Evolutionary conservation across 2,329 filamentous ascomycete species (phyloP), one percentile per base, ranked within the genome.

Genomic region (Lasiodiplodia theobromae): DNA sequence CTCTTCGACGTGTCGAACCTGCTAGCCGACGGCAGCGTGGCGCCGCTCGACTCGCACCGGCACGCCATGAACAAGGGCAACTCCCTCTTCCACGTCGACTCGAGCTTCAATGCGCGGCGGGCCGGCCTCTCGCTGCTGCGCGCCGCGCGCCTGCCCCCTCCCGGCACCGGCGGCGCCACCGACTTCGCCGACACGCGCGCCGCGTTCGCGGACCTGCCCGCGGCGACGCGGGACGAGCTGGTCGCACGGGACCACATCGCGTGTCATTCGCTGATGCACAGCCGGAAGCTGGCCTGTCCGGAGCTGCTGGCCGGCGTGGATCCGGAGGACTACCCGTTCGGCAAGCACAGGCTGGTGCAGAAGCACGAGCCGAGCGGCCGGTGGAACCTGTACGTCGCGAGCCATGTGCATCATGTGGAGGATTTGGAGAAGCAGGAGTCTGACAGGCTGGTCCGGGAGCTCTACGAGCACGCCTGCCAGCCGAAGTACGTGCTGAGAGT

Each of bases 1-100:
- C 80, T 89, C 0, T 88, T 88, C 73, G 87, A 89, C 71, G 86
- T 86, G 0, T 81, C 84, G 64, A 89, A 89, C 74, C 77, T 88
- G 14, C 82, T 86, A 60, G 79, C 80, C 2, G 81, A 86, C 52
- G 83, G 82, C 54, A 75, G 76, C 1, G 71, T 85, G 2, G 77
- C n/a, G 76, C 80, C 44, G 71, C 80, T 3, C 77, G 80, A 64
- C 79, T 77, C 66, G 77, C 81, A 23, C 79, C 83, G 25, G 77
- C 78, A 14, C 79, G 82, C 58, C 77, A 78, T 31, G 69, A 82
- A 80, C 71, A 77, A 79, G 73, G 81, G 81, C 68, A 77, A 77
- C 51, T 68, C 64, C 2, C 69, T 75, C 11, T 77, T 74, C 54
- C 75, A 77, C 56, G 72, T 75, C 62, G 75, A 77, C 66, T 74